Conservation (phyloP, 768 basidiomycete genomes). For the Mycena haematopus region DNA sequence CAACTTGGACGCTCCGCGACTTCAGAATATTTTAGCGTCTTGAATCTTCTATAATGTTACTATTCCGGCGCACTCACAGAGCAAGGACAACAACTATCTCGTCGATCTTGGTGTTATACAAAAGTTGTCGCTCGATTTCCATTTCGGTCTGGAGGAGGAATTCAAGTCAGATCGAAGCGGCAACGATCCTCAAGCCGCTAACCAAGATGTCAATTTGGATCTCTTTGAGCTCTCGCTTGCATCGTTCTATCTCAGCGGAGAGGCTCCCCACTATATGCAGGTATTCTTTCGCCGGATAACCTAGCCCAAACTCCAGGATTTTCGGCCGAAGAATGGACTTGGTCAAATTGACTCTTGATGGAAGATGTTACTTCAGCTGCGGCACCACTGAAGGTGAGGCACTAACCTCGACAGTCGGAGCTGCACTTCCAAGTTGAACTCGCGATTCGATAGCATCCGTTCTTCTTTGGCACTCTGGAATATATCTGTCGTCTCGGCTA, state of each 20-base stretch:
- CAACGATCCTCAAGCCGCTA: background rate
- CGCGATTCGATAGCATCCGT: constrained; percentile 8
- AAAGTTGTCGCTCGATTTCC: background rate
- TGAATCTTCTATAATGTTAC: background rate
- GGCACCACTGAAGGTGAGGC: background rate
- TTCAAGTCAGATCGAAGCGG: background rate
- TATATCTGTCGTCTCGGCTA: constrained; percentile 7
- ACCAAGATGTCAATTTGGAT: constrained; percentile 12
- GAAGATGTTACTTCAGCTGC: background rate
- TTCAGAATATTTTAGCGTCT: background rate
- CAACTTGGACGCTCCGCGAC: background rate
- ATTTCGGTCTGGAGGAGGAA: constrained; percentile 1
- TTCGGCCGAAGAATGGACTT: constrained; percentile 13
- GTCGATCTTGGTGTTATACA: constrained; percentile 8
- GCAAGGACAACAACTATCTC: constrained; percentile 10
- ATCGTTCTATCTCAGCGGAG: constrained; percentile 1
- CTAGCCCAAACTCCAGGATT: background rate
- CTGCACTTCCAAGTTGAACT: constrained; percentile 15
- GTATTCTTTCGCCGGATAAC: constrained; percentile 7
- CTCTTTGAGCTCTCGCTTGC: constrained; percentile 15
- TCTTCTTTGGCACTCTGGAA: constrained; percentile 13
- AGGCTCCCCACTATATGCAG: constrained; percentile 4
- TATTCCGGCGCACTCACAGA: background rate
- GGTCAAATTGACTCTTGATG: constrained; percentile 1
- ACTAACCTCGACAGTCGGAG: constrained; percentile 14